A percentile compares a stretch with the other conserved stretches of the same genome.
These are phyloP conservation scores for Xanthoconium separans DNA, from an alignment of 1,284 basidiomycete species.

Conservation along the genomic window DNA sequence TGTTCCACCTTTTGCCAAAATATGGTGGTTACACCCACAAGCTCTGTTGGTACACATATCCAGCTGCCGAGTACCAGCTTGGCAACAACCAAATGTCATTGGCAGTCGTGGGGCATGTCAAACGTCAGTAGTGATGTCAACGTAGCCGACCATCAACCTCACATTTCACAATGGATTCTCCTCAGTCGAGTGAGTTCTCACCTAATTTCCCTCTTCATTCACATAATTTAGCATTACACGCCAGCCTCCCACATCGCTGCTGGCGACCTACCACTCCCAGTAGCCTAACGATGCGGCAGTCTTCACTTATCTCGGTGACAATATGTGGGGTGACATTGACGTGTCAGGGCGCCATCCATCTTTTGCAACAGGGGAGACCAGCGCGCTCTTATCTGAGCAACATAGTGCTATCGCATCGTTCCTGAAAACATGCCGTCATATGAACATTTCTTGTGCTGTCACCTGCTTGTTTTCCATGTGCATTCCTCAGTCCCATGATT, in stretches of 20 bases:
- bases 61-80: not conserved
- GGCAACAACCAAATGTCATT: not conserved
- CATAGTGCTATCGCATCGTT: conserved; percentile 1
- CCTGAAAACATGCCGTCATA: conserved; percentile 4
- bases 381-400: conserved; percentile 10
- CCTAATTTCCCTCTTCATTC: conserved; percentile 2
- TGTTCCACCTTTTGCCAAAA: too few species aligned
- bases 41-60: too few species aligned
- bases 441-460: too few species aligned
- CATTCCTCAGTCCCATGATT: not conserved
- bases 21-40: too few species aligned
- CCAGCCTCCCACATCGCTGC: not conserved
- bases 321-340: not conserved
- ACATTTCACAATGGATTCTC: conserved; percentile 1
- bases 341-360: not conserved
- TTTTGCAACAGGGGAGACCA: not conserved
- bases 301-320: not conserved
- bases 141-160: not conserved
- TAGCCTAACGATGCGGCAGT: not conserved
- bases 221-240: not conserved
- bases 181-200: not conserved
- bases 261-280: not conserved
- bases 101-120: too few species aligned
- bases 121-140: not conserved
- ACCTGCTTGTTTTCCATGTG: too few species aligned